phyloP scores from a whole-genome alignment of 2,329 filamentous ascomycete genomes.

The Alternaria arbusti region DNA sequence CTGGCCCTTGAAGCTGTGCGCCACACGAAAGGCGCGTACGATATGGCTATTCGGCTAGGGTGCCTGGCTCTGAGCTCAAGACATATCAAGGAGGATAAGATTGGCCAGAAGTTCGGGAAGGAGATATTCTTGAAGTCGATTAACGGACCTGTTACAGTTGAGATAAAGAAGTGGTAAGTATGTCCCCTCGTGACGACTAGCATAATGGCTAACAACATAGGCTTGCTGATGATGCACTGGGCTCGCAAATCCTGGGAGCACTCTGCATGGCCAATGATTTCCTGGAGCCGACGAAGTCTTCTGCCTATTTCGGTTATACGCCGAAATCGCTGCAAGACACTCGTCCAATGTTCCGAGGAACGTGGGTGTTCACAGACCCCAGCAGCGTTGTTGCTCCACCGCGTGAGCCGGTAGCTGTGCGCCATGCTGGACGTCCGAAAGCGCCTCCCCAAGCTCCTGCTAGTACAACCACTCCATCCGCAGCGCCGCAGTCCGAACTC shows the following conservation, averaged over 20 bases:
- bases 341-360: constrained; percentile 33
- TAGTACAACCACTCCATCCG: not conserved
- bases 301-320: constrained; percentile 22
- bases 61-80: constrained; percentile 29
- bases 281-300: constrained; percentile 32
- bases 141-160: constrained; percentile 11
- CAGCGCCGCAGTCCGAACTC: not conserved
- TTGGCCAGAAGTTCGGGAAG: constrained; percentile 22
- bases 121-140: constrained; percentile 23
- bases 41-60: constrained; percentile 37
- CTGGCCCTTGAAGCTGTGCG: constrained; percentile 28
- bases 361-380: constrained; percentile 40
- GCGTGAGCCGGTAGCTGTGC: not conserved
- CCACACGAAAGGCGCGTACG: constrained; percentile 33
- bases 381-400: constrained; percentile 11
- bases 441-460: constrained; percentile 1
- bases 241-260: constrained; percentile 27
- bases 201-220: constrained; percentile 16
- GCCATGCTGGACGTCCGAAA: constrained; percentile 16
- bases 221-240: constrained; percentile 25
- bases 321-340: constrained; percentile 24
- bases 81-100: constrained; percentile 9
- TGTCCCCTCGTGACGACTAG: not conserved
- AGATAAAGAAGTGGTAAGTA: constrained; percentile 34
- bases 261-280: constrained; percentile 25